Conservation (phyloP, 371 early-diverging fungal species). For the Mortierella sp. region DNA sequence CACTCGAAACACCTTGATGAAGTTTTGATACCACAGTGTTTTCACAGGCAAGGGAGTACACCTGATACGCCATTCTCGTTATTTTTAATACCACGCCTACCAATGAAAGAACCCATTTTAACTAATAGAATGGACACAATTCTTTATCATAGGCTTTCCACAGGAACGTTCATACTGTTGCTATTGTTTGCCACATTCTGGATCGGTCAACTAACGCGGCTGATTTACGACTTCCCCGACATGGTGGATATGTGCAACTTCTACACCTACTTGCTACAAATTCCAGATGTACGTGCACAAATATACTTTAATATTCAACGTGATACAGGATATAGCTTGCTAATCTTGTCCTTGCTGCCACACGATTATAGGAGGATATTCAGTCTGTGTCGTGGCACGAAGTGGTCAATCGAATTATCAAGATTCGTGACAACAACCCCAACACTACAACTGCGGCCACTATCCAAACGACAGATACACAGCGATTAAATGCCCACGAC, state of each 20-base stretch:
- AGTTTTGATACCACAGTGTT: constrained; percentile 84
- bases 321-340: neutral
- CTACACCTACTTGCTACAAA: constrained; percentile 82
- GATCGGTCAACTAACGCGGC: constrained; percentile 76
- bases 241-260: constrained; percentile 89
- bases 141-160: constrained; percentile 55
- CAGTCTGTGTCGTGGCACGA: constrained; percentile 85
- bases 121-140: neutral
- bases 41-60: constrained; percentile 54
- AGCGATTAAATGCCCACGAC: constrained; percentile 86
- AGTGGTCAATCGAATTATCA: constrained; percentile 77
- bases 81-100: neutral
- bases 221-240: constrained; percentile 78
- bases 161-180: constrained; percentile 63
- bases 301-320: neutral
- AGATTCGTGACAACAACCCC: constrained; percentile 78
- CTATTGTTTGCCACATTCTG: constrained; percentile 78
- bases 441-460: constrained; percentile 58
- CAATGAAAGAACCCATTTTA: too few species aligned
- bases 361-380: constrained; percentile 72
- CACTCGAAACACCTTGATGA: constrained; percentile 75
- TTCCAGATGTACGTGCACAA: constrained; percentile 76
- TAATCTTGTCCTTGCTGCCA: neutral
- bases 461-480: constrained; percentile 56
- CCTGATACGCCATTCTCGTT: neutral